A percentile compares a stretch with the other conserved stretches of the same genome.
Evolutionary conservation across 192 early-diverging fungal species (phyloP).

Genomic region (Umbelopsis sp.): DNA sequence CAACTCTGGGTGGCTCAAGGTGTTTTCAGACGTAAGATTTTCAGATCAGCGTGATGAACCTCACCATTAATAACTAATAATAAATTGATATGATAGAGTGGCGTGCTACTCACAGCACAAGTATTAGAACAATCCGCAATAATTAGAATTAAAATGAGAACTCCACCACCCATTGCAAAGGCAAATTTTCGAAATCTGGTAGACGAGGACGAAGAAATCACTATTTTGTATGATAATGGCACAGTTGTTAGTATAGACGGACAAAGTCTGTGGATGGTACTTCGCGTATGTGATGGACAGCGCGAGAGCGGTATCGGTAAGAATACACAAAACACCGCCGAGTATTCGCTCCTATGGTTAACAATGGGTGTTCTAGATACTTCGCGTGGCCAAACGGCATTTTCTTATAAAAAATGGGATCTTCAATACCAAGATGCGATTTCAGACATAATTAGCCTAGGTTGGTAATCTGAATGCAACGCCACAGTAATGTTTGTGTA

Average conservation of each 20-base stretch:
- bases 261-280: slow-evolving; percentile 56
- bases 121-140: slow-evolving; percentile 51
- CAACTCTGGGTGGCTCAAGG: slow-evolving; percentile 55
- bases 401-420: slow-evolving; percentile 59
- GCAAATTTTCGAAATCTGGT: slow-evolving; percentile 30
- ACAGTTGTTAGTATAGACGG: slow-evolving; percentile 61
- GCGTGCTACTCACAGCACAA: slow-evolving; percentile 49
- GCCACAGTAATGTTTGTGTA: neutral
- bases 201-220: slow-evolving; percentile 57
- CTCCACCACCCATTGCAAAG: slow-evolving; percentile 34
- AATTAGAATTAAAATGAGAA: slow-evolving; percentile 50
- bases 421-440: slow-evolving; percentile 47
- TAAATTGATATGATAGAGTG: slow-evolving; percentile 37
- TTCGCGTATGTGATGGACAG: slow-evolving; percentile 52
- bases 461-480: neutral
- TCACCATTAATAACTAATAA: neutral
- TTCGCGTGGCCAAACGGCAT: slow-evolving; percentile 37
- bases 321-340: neutral
- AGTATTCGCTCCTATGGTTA: neutral
- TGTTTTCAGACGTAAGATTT: slow-evolving; percentile 50
- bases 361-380: slow-evolving; percentile 18
- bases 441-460: slow-evolving; percentile 50
- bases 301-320: slow-evolving; percentile 30
- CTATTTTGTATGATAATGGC: slow-evolving; percentile 49
- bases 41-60: neutral